Evolutionary conservation across 805 yeast species (phyloP), one percentile per base, ranked within the genome.

Genomic region (Saccharomyces eubayanus): DNA sequence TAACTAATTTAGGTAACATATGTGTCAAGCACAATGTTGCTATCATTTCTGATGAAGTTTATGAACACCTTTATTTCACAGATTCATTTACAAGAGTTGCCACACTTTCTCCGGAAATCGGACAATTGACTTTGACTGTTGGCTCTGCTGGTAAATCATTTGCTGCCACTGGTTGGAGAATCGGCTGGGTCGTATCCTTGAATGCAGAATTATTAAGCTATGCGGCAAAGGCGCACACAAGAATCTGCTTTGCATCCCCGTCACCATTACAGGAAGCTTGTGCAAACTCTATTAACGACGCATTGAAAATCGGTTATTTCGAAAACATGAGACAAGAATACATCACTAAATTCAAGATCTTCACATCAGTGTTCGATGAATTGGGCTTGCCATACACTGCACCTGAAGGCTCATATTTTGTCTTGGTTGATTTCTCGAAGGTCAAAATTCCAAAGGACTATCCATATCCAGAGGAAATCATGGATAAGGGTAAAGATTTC

Each of bases 141-240:
- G 98, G 98, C 1, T 89, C 97, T 29, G 99, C 97, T 6, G 99
- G 99, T 58, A 94, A 94, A 71, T 83, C 96, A 0, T 94, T 94
- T 74, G 96, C 97, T n/a, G 96, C 96, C 47, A 94, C 99, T 11
- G 99, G 99, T 52, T 94, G 98, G 97, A 84, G 99, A 76, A 81
- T 94, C 51, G 99, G 99, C 52, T 94, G 96, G 95, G 78, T 92
- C 41, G 84, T 91, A 57, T 98, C 97, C 6, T 48, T 59, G 50
- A 85, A 87, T 52, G 77, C 87, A n/a, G 87, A 86, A 30, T 75
- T 91, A 59, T 76, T 94, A 62, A 83, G 85, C 59, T 89, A 87
- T 66, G 96, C 84, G 5, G 78, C 89, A 6, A 80, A 87, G 28
- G 98, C 98, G 0, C 97, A 94, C 71, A 89, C 97, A 1, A 81